Base-by-base conservation (phyloP, 2,329 filamentous ascomycete species). In the Penicillium rolfsii region DNA sequence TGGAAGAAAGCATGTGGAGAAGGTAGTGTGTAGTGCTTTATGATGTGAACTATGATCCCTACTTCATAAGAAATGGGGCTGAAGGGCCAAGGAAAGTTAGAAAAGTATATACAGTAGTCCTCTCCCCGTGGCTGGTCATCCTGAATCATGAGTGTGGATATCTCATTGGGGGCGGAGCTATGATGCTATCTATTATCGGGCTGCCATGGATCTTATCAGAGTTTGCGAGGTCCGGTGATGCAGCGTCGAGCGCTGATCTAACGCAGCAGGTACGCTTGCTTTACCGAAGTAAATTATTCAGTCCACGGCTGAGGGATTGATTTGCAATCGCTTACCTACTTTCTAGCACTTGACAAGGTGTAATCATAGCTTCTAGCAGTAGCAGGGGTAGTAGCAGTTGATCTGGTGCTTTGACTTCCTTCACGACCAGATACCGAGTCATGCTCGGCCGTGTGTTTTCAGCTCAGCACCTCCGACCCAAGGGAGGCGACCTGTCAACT, bases 401-500 rank as follows among this genome's bases (percentile, higher is more conserved):
- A 8, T 33, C 3, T 16, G n/a, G n/a, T 28, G 2, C 4, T 50
- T 35, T 35, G 48, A 14, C 46, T 19, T 50, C 5, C 26, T 16
- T n/a, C 16, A 11, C n/a, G 33, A 30, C 9, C 48, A 35, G 12
- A 50, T 5, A 14, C 28, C 22, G 50, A 35, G 33, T 28, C 22
- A 36, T 36, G 35, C 12, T 14, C 12, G 40, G 19, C 19, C 7
- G 12, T 35, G 14, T 28, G 49, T 38, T 40, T 48, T 30, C 50
- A 53, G 50, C 50, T 53, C 36, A 38, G 49, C 36, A 53, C 9
- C 50, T 40, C 50, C 12, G 35, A 53, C 22, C 14, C 50, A 28
- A 53, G 35, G 50, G 30, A 52, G 22, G 50, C 35, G 22, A 53
- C 50, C 50, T 53, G 50, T 53, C 50, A 53, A 53, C 50, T 53